These are phyloP conservation scores for Cryptosporidium sp. DNA, from an alignment of 169 alveolate genomes.

Conservation along the genomic window DNA sequence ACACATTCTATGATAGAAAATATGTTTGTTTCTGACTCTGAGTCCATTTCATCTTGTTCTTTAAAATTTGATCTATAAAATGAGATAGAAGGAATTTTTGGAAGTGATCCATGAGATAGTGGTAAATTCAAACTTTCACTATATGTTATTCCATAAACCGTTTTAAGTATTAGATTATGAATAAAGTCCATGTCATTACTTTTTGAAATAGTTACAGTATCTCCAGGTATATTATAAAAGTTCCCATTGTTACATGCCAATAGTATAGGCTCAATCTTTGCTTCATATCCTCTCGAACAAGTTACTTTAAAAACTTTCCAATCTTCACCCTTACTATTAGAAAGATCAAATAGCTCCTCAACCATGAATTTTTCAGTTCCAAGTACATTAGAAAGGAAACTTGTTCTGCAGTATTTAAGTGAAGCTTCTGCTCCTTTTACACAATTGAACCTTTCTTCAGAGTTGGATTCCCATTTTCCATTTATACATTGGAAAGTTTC, in stretches of 20 bases:
- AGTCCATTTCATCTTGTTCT: not conserved
- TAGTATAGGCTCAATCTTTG: constrained; percentile 40
- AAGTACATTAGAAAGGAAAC: constrained; percentile 25
- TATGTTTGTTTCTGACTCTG: constrained; percentile 8
- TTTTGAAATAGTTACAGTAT: constrained; percentile 46
- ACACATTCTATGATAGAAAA: constrained; percentile 18
- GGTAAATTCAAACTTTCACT: not conserved
- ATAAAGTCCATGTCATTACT: constrained; percentile 13
- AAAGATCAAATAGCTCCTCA: constrained; percentile 32
- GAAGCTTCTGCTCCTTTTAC: constrained; percentile 40
- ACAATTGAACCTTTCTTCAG: constrained; percentile 30
- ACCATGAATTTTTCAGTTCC: constrained; percentile 52
- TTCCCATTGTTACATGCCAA: constrained; percentile 65
- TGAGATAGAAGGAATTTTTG: constrained; percentile 5
- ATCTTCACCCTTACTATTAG: not conserved
- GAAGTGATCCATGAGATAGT: not conserved
- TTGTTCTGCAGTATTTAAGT: constrained; percentile 23
- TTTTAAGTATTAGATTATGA: not conserved
- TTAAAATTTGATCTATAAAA: not conserved
- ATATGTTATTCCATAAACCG: constrained; percentile 21
- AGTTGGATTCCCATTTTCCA: constrained; percentile 46
- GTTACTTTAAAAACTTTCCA: constrained; percentile 45
- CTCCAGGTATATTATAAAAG: constrained; percentile 52
- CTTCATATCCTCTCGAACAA: constrained; percentile 70
- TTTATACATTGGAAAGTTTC: constrained; percentile 30